Evolutionary conservation across 306 rosid species (phyloP).

Genomic region (Phaseolus lunatus): DNA sequence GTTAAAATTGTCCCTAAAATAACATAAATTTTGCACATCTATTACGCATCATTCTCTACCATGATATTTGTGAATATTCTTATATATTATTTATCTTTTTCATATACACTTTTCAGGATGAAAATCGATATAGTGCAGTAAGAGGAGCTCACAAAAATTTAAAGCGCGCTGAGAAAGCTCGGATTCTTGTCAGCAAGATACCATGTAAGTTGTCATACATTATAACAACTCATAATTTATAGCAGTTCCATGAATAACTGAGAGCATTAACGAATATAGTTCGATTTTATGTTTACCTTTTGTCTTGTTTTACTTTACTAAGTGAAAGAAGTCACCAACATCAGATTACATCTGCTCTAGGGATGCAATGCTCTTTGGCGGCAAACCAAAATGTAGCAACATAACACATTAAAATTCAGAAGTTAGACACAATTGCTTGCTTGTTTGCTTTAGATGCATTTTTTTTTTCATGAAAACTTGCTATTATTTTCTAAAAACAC

Average conservation of each 20-base stretch:
- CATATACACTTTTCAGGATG: slow-evolving; percentile 60
- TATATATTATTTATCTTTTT: slow-evolving; percentile 16
- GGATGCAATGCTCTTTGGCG: slow-evolving; percentile 1
- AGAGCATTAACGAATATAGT: background rate
- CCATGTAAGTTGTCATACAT: slow-evolving; percentile 61
- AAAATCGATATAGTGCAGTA: slow-evolving; percentile 86
- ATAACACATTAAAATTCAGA: slow-evolving; percentile 16
- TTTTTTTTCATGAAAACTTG: too few species aligned
- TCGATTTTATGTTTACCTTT: slow-evolving; percentile 4
- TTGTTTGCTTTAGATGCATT: too few species aligned
- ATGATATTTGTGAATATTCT: background rate
- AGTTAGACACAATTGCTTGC: background rate
- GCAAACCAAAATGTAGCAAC: slow-evolving; percentile 3
- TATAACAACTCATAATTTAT: background rate
- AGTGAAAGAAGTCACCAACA: slow-evolving; percentile 25
- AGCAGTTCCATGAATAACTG: background rate
- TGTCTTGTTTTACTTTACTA: slow-evolving; percentile 34
- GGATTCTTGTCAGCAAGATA: slow-evolving; percentile 72
- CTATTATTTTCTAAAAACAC: too few species aligned
- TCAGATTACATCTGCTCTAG: background rate
- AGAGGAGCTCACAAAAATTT: slow-evolving; percentile 95
- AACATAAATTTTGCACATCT: background rate
- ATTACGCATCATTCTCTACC: background rate
- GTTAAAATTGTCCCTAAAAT: background rate
- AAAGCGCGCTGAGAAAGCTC: slow-evolving; percentile 94